A percentile compares a stretch with the other conserved stretches of the same genome.
Evolutionary conservation across 495 filamentous ascomycete genomes (phyloP).

Genomic region (Trypethelium eluteriae): DNA sequence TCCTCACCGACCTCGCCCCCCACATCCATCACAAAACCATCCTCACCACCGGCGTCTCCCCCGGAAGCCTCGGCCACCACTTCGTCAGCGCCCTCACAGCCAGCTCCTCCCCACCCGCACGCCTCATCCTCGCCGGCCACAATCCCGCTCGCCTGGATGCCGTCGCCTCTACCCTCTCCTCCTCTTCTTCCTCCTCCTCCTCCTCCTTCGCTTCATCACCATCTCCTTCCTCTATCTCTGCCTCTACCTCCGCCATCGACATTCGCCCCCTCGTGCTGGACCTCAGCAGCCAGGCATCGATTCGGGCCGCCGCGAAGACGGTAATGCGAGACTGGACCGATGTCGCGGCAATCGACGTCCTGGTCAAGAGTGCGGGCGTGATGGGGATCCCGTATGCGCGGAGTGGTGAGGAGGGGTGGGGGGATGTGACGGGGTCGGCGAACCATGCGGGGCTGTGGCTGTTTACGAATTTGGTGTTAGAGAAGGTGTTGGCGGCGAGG

Average conservation of each 20-base stretch:
- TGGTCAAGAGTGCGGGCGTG: slow-evolving; percentile 44
- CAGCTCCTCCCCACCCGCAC: slow-evolving; percentile 41
- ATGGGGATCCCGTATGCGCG: slow-evolving; percentile 31
- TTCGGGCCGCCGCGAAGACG: slow-evolving; percentile 37
- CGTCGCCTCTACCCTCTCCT: slow-evolving; percentile 30
- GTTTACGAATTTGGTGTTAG: slow-evolving; percentile 36
- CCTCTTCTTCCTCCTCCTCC: too few relatives aligned
- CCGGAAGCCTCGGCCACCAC: slow-evolving; percentile 45
- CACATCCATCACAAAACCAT: slow-evolving; percentile 5
- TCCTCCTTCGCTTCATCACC: too few relatives aligned
- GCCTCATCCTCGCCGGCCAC: slow-evolving; percentile 49
- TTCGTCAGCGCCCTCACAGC: slow-evolving; percentile 48
- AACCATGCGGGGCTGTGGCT: slow-evolving; percentile 31
- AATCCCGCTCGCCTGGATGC: slow-evolving; percentile 43
- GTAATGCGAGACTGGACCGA: slow-evolving; percentile 31
- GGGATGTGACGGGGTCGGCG: slow-evolving; percentile 21
- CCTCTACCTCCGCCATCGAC: slow-evolving; percentile 32
- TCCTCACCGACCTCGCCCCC: background rate
- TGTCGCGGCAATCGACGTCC: slow-evolving; percentile 32
- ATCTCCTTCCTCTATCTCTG: background rate
- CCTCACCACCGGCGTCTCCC: slow-evolving; percentile 40
- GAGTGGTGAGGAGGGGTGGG: slow-evolving; percentile 36
- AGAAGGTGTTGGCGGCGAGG: slow-evolving; percentile 39
- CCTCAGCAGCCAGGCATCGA: slow-evolving; percentile 37
- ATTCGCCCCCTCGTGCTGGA: slow-evolving; percentile 41